Evolutionary conservation across 345 rosid species (phyloP).

Genomic region (Garcia nutans): DNA sequence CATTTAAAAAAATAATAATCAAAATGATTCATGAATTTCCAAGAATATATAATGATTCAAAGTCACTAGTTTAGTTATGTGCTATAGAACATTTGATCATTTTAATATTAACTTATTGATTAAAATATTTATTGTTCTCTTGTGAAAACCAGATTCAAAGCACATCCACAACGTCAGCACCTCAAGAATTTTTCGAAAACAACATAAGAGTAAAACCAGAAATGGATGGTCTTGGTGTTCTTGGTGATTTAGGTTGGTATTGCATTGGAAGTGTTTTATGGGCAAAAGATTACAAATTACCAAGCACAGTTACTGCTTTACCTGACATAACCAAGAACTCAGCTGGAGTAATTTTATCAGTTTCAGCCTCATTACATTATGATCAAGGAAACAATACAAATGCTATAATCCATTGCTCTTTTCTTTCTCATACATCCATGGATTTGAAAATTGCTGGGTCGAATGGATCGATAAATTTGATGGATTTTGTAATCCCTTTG

Average conservation of each 20-base stretch:
- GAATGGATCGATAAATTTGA: constrained; percentile 46
- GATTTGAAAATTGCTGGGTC: constrained; percentile 50
- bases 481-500: constrained; percentile 58
- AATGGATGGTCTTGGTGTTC: constrained; percentile 57
- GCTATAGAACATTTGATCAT: too few species aligned
- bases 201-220: constrained; percentile 47
- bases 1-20: too few species aligned
- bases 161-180: constrained; percentile 38
- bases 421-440: constrained; percentile 44
- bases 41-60: too few species aligned
- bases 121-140: background rate
- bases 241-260: constrained; percentile 73
- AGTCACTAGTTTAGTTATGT: too few species aligned
- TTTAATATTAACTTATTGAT: too few species aligned
- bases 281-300: constrained; percentile 55
- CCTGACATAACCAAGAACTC: constrained; percentile 48
- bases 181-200: constrained; percentile 27
- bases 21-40: too few species aligned
- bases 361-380: constrained; percentile 59
- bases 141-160: constrained; percentile 38
- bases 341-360: constrained; percentile 53
- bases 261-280: constrained; percentile 61
- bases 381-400: constrained; percentile 23
- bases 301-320: constrained; percentile 48
- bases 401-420: constrained; percentile 61